Percentiles rank a stretch among this genome's conserved stretches.
Conservation (phyloP, 108 stramenopile species). For the Skeletonema marinoi region DNA sequence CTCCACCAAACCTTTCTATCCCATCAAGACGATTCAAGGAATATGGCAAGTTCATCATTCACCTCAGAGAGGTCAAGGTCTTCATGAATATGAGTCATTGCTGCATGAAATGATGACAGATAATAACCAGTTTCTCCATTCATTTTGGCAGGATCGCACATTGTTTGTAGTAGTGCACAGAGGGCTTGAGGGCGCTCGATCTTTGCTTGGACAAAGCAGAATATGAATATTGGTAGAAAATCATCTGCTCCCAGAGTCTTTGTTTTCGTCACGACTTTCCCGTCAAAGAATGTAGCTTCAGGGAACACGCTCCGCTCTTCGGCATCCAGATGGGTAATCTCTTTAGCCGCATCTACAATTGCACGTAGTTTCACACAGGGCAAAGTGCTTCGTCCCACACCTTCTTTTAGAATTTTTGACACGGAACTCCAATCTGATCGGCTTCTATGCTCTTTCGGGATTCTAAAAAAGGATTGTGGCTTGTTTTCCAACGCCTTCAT, state of each 20-base stretch:
- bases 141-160: constrained; percentile 78
- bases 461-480: constrained; percentile 63
- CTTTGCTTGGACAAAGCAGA: constrained; percentile 79
- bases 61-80: constrained; percentile 59
- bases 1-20: neutral
- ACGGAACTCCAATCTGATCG: constrained; percentile 77
- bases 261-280: constrained; percentile 24
- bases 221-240: constrained; percentile 92
- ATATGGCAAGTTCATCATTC: constrained; percentile 45
- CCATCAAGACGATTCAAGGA: constrained; percentile 19
- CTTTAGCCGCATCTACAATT: constrained; percentile 81
- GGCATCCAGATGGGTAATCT: constrained; percentile 62
- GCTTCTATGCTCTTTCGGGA: constrained; percentile 57
- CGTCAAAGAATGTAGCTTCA: constrained; percentile 41
- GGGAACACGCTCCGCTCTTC: constrained; percentile 45
- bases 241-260: constrained; percentile 84
- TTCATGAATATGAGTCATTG: constrained; percentile 82
- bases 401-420: constrained; percentile 69
- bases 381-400: constrained; percentile 77
- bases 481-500: constrained; percentile 64
- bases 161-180: constrained; percentile 68
- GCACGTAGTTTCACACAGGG: constrained; percentile 85
- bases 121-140: constrained; percentile 92
- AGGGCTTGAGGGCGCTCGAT: constrained; percentile 84
- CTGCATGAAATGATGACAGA: constrained; percentile 88